These are phyloP conservation scores for Carpinus viminea DNA, from an alignment of 306 rosid genomes.

Conservation along the genomic window DNA sequence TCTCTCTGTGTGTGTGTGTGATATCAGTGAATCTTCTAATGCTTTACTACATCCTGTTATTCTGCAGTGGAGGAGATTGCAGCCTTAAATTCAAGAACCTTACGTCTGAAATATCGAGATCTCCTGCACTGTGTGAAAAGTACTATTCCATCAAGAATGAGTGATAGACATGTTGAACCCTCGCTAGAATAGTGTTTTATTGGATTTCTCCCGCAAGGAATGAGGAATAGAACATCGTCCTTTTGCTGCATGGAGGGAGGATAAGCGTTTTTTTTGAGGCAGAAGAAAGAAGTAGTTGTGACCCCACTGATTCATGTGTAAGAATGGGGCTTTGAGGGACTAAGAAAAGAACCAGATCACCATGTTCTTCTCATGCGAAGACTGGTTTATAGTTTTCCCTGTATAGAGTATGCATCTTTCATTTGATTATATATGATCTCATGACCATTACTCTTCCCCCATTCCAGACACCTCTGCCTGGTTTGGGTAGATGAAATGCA, in stretches of 20 bases:
- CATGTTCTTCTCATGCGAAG: constrained; percentile 2
- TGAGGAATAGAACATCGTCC: constrained; percentile 6
- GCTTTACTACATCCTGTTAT: constrained; percentile 12
- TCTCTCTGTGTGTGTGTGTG: not conserved
- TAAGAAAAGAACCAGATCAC: not conserved
- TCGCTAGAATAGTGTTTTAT: not conserved
- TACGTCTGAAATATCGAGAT: constrained; percentile 79
- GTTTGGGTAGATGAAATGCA: not conserved
- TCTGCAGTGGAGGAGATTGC: constrained; percentile 96
- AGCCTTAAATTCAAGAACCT: constrained; percentile 91
- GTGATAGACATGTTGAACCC: constrained; percentile 36
- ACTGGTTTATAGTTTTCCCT: constrained; percentile 16
- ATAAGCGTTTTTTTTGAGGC: not conserved
- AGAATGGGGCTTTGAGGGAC: not conserved
- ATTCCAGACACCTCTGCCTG: not conserved
- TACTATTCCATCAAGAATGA: constrained; percentile 88
- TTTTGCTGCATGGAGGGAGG: not conserved
- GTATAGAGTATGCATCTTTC: constrained; percentile 21
- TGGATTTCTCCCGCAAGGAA: not conserved
- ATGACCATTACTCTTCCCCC: not conserved
- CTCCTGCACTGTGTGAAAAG: constrained; percentile 74
- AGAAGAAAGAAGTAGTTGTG: not conserved
- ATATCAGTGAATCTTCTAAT: constrained; percentile 5
- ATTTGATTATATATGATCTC: not conserved
- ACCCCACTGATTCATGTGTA: constrained; percentile 10